These are phyloP conservation scores for Rhizophora apiculata DNA, from an alignment of 345 rosid genomes.

Conservation along the genomic window DNA sequence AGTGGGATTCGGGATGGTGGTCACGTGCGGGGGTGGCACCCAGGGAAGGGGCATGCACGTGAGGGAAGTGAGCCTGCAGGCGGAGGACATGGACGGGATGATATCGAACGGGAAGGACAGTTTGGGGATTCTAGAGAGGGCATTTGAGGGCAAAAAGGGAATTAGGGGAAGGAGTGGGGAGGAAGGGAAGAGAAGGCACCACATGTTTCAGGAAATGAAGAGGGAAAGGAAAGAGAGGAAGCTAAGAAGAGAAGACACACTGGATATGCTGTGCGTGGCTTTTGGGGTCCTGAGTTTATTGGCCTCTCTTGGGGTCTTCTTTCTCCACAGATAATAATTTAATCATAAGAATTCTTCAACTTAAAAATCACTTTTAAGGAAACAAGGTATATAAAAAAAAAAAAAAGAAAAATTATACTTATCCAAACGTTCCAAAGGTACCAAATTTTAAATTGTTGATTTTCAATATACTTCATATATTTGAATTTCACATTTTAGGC, in stretches of 20 bases:
- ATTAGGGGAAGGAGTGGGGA: slow-evolving; percentile 26
- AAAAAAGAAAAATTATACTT: too few relatives aligned
- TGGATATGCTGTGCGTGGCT: slow-evolving; percentile 52
- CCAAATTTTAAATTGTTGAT: too few relatives aligned
- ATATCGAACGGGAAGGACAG: slow-evolving; percentile 59
- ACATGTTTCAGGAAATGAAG: slow-evolving; percentile 46
- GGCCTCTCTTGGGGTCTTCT: slow-evolving; percentile 27
- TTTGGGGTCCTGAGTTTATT: slow-evolving; percentile 39
- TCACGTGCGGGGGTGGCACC: slow-evolving; percentile 44
- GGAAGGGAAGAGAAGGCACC: slow-evolving; percentile 37
- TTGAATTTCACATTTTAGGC: too few relatives aligned
- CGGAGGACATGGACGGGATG: slow-evolving; percentile 74
- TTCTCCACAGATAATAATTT: slow-evolving; percentile 6
- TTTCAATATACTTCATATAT: too few relatives aligned
- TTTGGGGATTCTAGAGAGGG: slow-evolving; percentile 41
- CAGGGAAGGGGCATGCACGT: slow-evolving; percentile 55
- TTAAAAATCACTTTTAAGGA: too few relatives aligned
- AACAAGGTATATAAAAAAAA: too few relatives aligned
- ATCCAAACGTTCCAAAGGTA: too few relatives aligned
- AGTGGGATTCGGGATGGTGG: slow-evolving; percentile 49
- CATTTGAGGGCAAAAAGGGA: slow-evolving; percentile 48
- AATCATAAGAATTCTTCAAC: not conserved
- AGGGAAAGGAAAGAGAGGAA: slow-evolving; percentile 47
- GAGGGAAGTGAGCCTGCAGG: slow-evolving; percentile 63
- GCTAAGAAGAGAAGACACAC: slow-evolving; percentile 42